These are phyloP conservation scores for Anthoceros angustus DNA, from an alignment of 225 moss, liverwort and hornwort genomes.

Conservation along the genomic window DNA sequence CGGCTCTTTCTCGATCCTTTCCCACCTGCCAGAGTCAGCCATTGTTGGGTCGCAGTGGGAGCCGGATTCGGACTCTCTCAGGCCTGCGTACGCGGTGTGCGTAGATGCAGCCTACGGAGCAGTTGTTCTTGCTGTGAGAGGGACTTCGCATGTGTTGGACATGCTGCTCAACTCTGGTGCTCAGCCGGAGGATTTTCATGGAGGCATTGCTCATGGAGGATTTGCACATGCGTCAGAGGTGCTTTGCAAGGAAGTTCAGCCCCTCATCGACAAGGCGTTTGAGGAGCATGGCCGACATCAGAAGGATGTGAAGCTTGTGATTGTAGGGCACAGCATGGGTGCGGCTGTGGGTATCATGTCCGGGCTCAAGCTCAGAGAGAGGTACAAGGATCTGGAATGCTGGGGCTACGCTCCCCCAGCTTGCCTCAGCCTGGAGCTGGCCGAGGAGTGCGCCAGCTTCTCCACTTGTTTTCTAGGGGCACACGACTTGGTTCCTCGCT, in stretches of 20 bases:
- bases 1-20: conserved; percentile 66
- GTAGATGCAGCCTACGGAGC: conserved; percentile 76
- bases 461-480: conserved; percentile 57
- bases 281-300: conserved; percentile 37
- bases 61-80: conserved; percentile 44
- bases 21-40: conserved; percentile 70
- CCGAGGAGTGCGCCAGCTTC: conserved; percentile 41
- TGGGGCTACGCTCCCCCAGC: conserved; percentile 84
- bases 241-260: conserved; percentile 37
- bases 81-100: conserved; percentile 76
- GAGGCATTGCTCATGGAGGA: conserved; percentile 64
- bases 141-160: conserved; percentile 85
- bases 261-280: conserved; percentile 60
- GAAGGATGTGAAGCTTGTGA: conserved; percentile 55
- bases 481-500: conserved; percentile 80
- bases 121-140: conserved; percentile 79
- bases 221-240: conserved; percentile 52
- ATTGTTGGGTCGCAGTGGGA: conserved; percentile 64
- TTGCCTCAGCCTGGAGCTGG: conserved; percentile 53
- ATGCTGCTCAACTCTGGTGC: conserved; percentile 79
- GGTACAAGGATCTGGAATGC: conserved; percentile 49
- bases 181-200: conserved; percentile 49
- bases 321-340: conserved; percentile 88
- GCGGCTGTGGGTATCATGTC: conserved; percentile 71
- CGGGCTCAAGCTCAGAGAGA: conserved; percentile 35